These are phyloP conservation scores for Leucoagaricus sp. DNA, from an alignment of 1,284 basidiomycete genomes.

Conservation along the genomic window DNA sequence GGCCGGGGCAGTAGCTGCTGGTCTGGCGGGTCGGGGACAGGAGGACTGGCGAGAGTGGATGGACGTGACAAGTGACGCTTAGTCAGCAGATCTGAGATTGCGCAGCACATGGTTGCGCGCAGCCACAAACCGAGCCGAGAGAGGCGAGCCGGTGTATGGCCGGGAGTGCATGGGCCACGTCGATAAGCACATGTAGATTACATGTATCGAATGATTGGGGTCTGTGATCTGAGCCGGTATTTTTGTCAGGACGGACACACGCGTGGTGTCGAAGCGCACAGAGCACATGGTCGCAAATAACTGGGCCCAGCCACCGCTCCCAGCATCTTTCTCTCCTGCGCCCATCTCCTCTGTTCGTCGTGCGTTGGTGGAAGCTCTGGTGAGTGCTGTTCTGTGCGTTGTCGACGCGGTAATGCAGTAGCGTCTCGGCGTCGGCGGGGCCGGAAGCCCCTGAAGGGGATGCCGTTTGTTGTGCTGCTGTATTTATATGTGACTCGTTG, in stretches of 20 bases:
- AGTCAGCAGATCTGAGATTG: slow-evolving; percentile 16
- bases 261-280: slow-evolving; percentile 21
- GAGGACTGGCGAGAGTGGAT: slow-evolving; percentile 25
- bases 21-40: slow-evolving; percentile 23
- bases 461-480: not conserved
- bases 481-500: not conserved
- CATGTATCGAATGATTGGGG: slow-evolving; percentile 8
- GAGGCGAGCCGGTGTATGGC: not conserved
- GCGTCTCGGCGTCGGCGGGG: slow-evolving; percentile 20
- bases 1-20: slow-evolving; percentile 35
- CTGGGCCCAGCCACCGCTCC: slow-evolving; percentile 17
- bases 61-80: slow-evolving; percentile 4
- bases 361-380: slow-evolving; percentile 15
- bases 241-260: slow-evolving; percentile 19
- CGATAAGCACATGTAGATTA: slow-evolving; percentile 11
- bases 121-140: slow-evolving; percentile 8
- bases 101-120: slow-evolving; percentile 13
- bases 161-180: too few relatives aligned
- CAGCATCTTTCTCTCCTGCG: slow-evolving; percentile 25
- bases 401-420: too few relatives aligned
- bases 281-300: slow-evolving; percentile 31
- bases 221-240: slow-evolving; percentile 11
- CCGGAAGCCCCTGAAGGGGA: slow-evolving; percentile 2
- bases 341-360: slow-evolving; percentile 21
- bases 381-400: slow-evolving; percentile 18